phyloP scores from a whole-genome alignment of 2,329 filamentous ascomycete genomes.

The Phialemoniopsis sp. region DNA sequence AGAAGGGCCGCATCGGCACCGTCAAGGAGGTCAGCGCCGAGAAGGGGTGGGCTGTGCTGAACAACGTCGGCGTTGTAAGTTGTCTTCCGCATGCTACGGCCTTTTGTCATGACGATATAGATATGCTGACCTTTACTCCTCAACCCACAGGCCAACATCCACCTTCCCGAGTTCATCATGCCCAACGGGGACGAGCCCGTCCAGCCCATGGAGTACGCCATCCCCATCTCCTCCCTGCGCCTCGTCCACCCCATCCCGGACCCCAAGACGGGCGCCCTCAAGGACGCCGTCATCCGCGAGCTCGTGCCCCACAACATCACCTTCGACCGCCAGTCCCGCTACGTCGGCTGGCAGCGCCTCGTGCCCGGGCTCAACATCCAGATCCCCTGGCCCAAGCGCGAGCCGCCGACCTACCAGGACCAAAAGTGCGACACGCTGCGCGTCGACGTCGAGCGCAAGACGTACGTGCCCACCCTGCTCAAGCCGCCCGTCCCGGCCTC shows the following conservation, averaged over 20 bases:
- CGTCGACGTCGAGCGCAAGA: slow-evolving; percentile 68
- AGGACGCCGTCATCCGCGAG: slow-evolving; percentile 75
- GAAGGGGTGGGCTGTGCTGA: slow-evolving; percentile 55
- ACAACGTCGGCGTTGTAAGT: slow-evolving; percentile 61
- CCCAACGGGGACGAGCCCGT: slow-evolving; percentile 26
- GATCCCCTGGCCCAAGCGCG: slow-evolving; percentile 69
- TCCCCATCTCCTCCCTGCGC: slow-evolving; percentile 70
- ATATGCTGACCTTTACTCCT: not conserved
- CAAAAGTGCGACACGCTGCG: slow-evolving; percentile 68
- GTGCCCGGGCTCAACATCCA: slow-evolving; percentile 68
- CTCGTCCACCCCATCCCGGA: slow-evolving; percentile 76
- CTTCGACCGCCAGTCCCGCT: slow-evolving; percentile 43
- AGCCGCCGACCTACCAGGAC: slow-evolving; percentile 43
- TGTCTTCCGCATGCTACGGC: not conserved
- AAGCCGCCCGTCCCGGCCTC: slow-evolving; percentile 70
- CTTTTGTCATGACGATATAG: not conserved
- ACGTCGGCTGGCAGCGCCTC: slow-evolving; percentile 48
- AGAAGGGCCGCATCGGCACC: slow-evolving; percentile 80
- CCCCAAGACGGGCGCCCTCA: slow-evolving; percentile 55
- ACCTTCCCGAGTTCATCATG: slow-evolving; percentile 32
- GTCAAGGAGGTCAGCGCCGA: slow-evolving; percentile 53
- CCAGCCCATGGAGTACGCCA: slow-evolving; percentile 44
- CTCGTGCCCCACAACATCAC: slow-evolving; percentile 50
- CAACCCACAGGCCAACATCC: slow-evolving; percentile 28
- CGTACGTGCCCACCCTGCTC: slow-evolving; percentile 75